Percentiles rank a stretch among this genome's conserved stretches.
These are phyloP conservation scores for Kazachstania viticola DNA, from an alignment of 805 yeast species.

Conservation along the genomic window DNA sequence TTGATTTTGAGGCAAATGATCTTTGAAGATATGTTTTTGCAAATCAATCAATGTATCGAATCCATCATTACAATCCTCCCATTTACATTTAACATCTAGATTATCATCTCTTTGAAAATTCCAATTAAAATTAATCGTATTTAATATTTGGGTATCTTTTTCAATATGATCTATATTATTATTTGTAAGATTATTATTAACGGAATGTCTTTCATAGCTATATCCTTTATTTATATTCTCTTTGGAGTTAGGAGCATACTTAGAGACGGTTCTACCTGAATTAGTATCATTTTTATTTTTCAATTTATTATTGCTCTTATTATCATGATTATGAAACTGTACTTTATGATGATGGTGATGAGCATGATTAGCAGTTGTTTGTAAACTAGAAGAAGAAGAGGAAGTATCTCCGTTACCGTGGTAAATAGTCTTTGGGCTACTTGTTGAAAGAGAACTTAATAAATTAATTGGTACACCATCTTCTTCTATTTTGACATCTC, in stretches of 20 bases:
- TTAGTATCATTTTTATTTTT: not conserved
- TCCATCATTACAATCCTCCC: conserved; percentile 46
- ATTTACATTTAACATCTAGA: conserved; percentile 39
- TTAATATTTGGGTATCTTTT: not conserved
- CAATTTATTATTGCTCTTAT: not conserved
- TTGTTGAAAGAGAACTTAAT: conserved; percentile 6
- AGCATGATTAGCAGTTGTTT: conserved; percentile 4
- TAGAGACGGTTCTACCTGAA: too few species aligned
- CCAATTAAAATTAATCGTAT: conserved; percentile 35
- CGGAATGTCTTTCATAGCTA: not conserved
- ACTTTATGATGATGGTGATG: conserved; percentile 31
- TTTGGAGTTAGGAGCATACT: too few species aligned
- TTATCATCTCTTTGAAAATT: conserved; percentile 18
- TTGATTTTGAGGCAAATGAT: conserved; percentile 30
- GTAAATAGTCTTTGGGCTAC: not conserved
- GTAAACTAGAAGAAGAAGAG: not conserved
- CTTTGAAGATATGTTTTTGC: conserved; percentile 42
- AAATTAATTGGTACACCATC: conserved; percentile 5
- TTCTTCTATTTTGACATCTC: not conserved
- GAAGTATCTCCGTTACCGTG: not conserved
- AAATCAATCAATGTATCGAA: conserved; percentile 31
- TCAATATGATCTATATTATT: not conserved
- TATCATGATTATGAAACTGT: conserved; percentile 26
- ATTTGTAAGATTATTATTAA: not conserved
- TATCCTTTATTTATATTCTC: too few species aligned